Evolutionary conservation across 371 early-diverging fungal species (phyloP).

Genomic region (Mucor ambiguus): DNA sequence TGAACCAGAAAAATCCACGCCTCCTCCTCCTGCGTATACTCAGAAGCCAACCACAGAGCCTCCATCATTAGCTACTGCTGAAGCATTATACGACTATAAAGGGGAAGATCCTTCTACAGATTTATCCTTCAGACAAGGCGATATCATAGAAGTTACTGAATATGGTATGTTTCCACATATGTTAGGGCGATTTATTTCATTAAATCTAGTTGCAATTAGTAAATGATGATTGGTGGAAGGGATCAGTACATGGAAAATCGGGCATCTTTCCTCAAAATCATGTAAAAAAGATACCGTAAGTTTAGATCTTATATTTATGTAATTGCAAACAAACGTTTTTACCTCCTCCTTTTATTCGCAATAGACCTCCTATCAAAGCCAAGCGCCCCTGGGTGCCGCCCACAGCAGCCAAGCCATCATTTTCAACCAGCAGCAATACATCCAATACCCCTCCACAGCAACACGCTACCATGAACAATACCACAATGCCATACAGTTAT

Average conservation of each 20-base stretch:
- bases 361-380: slow-evolving; percentile 24
- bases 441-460: slow-evolving; percentile 5
- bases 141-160: slow-evolving; percentile 53
- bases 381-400: slow-evolving; percentile 24
- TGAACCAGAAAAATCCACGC: slow-evolving; percentile 19
- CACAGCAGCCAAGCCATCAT: slow-evolving; percentile 17
- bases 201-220: slow-evolving; percentile 24
- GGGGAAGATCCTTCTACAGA: slow-evolving; percentile 53
- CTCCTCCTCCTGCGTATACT: slow-evolving; percentile 37
- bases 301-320: not conserved
- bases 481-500: slow-evolving; percentile 39
- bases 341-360: not conserved
- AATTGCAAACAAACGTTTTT: not conserved
- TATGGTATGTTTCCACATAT: slow-evolving; percentile 36
- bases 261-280: slow-evolving; percentile 58
- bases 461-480: not conserved
- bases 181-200: not conserved
- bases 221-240: slow-evolving; percentile 57
- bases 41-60: slow-evolving; percentile 12
- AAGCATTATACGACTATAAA: slow-evolving; percentile 50
- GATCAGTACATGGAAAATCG: slow-evolving; percentile 40
- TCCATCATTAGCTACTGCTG: slow-evolving; percentile 29
- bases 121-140: slow-evolving; percentile 52
- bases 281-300: slow-evolving; percentile 46
- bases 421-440: slow-evolving; percentile 11